Conservation (phyloP, 2,329 filamentous ascomycete genomes). For the Gyromitra esculenta region DNA sequence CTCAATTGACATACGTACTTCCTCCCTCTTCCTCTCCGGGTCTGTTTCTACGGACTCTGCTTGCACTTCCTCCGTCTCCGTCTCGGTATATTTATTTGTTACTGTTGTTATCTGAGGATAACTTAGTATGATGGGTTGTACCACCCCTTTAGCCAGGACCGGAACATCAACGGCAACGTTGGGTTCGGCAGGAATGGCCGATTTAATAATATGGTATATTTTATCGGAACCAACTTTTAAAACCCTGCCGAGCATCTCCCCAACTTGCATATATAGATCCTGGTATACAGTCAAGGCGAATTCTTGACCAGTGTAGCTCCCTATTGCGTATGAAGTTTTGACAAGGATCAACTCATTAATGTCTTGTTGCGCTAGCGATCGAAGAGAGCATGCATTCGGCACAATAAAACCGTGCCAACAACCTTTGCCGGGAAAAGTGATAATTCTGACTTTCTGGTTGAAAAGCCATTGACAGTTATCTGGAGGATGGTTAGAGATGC, state of each 20-base stretch:
- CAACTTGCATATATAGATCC: neutral
- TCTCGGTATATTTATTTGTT: neutral
- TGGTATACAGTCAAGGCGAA: too few species aligned
- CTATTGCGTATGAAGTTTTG: neutral
- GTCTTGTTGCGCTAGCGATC: neutral
- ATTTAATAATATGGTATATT: neutral
- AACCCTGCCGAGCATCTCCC: neutral
- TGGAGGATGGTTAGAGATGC: neutral
- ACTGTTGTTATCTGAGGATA: neutral
- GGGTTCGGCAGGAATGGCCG: neutral
- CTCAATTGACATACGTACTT: neutral
- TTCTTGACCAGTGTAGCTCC: too few species aligned
- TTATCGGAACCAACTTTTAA: neutral
- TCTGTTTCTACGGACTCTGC: neutral
- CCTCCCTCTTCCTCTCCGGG: neutral
- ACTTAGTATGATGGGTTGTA: neutral
- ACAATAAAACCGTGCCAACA: neutral
- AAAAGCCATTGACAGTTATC: slow-evolving; percentile 3
- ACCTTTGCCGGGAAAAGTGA: neutral
- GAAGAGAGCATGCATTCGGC: neutral
- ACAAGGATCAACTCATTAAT: neutral
- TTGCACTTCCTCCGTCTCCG: neutral
- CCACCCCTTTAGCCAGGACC: neutral
- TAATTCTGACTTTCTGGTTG: neutral
- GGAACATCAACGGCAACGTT: neutral